These are phyloP conservation scores for Cercospora berteroae DNA, from an alignment of 2,329 filamentous ascomycete genomes.

Conservation along the genomic window DNA sequence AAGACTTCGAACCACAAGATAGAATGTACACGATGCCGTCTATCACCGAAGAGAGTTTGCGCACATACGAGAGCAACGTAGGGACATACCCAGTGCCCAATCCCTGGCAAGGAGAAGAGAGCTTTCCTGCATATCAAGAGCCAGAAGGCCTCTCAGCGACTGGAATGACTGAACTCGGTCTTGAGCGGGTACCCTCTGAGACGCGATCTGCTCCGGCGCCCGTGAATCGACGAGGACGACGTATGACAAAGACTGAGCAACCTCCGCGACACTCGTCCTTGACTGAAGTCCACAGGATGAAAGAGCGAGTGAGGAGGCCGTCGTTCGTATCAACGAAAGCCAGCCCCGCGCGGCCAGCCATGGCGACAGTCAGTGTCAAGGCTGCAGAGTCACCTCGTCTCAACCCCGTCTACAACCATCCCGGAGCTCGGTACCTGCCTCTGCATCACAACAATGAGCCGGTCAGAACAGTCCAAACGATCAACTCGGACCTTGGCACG, in stretches of 20 bases:
- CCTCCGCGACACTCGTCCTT: constrained; percentile 20
- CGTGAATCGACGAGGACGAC: constrained; percentile 11
- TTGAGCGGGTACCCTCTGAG: constrained; percentile 1
- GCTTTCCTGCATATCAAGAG: constrained; percentile 1
- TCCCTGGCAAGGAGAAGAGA: background rate
- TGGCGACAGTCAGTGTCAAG: constrained; percentile 28
- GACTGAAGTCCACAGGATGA: constrained; percentile 18
- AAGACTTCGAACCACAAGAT: background rate
- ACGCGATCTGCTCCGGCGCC: constrained; percentile 7
- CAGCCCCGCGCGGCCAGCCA: constrained; percentile 22
- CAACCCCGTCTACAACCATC: constrained; percentile 24
- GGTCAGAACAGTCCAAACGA: constrained; percentile 28
- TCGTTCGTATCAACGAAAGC: constrained; percentile 19
- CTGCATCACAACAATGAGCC: background rate
- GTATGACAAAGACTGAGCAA: constrained; percentile 17
- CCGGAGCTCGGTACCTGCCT: constrained; percentile 3
- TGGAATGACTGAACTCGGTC: background rate
- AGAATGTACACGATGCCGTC: constrained; percentile 1
- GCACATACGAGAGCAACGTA: background rate
- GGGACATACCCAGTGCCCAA: background rate
- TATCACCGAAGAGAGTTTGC: constrained; percentile 9
- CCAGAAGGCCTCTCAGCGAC: background rate
- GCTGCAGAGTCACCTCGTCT: constrained; percentile 21
- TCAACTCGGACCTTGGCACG: constrained; percentile 26
- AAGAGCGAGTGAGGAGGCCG: constrained; percentile 16